Conservation (phyloP, 2,329 filamentous ascomycete species). For the Neopestalotiopsis sp. region DNA sequence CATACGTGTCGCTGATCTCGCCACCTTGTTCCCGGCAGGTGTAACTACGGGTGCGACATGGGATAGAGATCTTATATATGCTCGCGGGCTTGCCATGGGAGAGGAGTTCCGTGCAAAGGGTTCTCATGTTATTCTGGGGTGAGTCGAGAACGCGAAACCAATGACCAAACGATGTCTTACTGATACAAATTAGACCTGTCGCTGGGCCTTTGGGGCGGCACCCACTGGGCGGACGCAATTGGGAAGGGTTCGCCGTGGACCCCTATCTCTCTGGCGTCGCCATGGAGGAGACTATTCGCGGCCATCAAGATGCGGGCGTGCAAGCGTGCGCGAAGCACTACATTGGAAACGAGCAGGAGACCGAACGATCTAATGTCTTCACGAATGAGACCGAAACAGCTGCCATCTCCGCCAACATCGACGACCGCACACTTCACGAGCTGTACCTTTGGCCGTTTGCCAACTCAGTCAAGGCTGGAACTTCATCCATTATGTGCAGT, state of each 20-base stretch:
- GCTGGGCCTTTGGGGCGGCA: conserved; percentile 59
- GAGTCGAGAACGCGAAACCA: not conserved
- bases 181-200: conserved; percentile 47
- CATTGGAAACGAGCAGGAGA: conserved; percentile 72
- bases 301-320: conserved; percentile 41
- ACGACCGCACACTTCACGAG: conserved; percentile 61
- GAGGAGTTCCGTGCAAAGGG: conserved; percentile 74
- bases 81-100: conserved; percentile 47
- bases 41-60: conserved; percentile 74
- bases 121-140: conserved; percentile 67
- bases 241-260: conserved; percentile 52
- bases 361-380: conserved; percentile 54
- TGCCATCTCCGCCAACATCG: conserved; percentile 49
- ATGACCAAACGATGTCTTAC: not conserved
- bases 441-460: conserved; percentile 66
- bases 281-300: conserved; percentile 57
- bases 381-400: conserved; percentile 62
- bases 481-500: conserved; percentile 47
- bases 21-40: conserved; percentile 72
- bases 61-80: conserved; percentile 65
- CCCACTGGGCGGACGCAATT: conserved; percentile 58
- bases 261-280: conserved; percentile 61
- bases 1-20: conserved; percentile 68
- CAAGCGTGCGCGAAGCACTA: conserved; percentile 55
- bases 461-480: conserved; percentile 35